Percentiles rank a stretch among this genome's conserved stretches.
phyloP scores from a whole-genome alignment of 176 grass and related monocot species.

The Ampelocalamus luodianensis region DNA sequence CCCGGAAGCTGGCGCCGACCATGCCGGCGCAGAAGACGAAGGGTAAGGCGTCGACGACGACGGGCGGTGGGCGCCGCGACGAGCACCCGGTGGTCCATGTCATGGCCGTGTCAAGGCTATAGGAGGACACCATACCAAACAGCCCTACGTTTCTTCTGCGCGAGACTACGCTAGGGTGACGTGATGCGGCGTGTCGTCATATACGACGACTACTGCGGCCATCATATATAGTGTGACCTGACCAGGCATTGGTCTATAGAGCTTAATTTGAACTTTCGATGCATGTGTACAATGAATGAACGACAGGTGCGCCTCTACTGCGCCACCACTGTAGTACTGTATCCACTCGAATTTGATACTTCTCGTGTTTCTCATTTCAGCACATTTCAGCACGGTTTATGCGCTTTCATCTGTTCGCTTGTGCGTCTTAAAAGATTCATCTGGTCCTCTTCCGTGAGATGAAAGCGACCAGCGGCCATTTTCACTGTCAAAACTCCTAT shows the following conservation, averaged over 20 bases:
- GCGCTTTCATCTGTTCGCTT: not conserved
- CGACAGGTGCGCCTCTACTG: not conserved
- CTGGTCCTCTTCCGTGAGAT: not conserved
- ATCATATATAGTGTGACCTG: not conserved
- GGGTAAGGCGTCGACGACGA: slow-evolving; percentile 36
- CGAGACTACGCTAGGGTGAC: not conserved
- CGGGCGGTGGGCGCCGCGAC: slow-evolving; percentile 32
- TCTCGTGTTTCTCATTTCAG: not conserved
- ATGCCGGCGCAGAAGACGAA: slow-evolving; percentile 41
- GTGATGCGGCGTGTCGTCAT: not conserved
- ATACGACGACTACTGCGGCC: not conserved
- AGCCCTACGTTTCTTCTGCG: not conserved
- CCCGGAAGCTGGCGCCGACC: slow-evolving; percentile 8
- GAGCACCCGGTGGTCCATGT: slow-evolving; percentile 50
- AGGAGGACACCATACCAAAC: slow-evolving; percentile 10
- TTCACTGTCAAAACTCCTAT: too few relatives aligned
- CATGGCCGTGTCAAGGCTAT: slow-evolving; percentile 62
- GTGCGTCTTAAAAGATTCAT: not conserved
- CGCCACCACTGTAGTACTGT: not conserved
- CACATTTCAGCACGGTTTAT: not conserved
- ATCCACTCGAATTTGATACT: too few relatives aligned
- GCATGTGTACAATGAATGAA: not conserved
- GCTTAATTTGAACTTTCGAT: not conserved
- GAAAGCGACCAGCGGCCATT: not conserved
- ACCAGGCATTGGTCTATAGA: not conserved